These are phyloP conservation scores for Blastomyces percursus DNA, from an alignment of 2,329 filamentous ascomycete genomes.

Conservation along the genomic window DNA sequence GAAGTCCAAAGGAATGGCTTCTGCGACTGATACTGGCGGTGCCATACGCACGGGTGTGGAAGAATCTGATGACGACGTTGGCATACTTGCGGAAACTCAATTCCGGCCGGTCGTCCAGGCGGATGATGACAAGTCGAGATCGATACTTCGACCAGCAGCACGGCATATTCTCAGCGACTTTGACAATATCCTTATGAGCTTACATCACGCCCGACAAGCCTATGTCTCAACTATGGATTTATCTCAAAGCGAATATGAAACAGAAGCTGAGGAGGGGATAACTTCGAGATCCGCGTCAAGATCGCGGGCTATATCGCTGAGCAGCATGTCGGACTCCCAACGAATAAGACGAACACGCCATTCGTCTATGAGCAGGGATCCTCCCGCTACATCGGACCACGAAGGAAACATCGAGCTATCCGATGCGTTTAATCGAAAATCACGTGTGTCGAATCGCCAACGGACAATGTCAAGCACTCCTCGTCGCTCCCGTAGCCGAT, in stretches of 20 bases:
- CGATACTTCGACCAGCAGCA: constrained; percentile 55
- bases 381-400: background rate
- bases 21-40: constrained; percentile 6
- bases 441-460: background rate
- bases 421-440: background rate
- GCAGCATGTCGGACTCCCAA: constrained; percentile 16
- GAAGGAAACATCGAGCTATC: constrained; percentile 6
- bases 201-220: constrained; percentile 57
- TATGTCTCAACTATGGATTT: constrained; percentile 26
- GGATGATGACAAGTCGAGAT: constrained; percentile 58
- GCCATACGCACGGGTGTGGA: constrained; percentile 15
- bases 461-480: background rate
- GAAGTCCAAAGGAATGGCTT: constrained; percentile 12
- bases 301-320: constrained; percentile 7
- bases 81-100: constrained; percentile 8
- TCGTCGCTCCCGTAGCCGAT: background rate
- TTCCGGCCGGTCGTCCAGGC: constrained; percentile 47
- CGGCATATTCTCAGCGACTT: constrained; percentile 60
- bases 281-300: constrained; percentile 13
- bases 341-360: constrained; percentile 17
- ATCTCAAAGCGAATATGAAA: constrained; percentile 23
- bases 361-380: background rate
- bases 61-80: constrained; percentile 16
- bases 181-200: constrained; percentile 56
- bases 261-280: constrained; percentile 23